Evolutionary conservation across 768 basidiomycete species (phyloP), one percentile per base, ranked within the genome.

Genomic region (Mycena rosella): DNA sequence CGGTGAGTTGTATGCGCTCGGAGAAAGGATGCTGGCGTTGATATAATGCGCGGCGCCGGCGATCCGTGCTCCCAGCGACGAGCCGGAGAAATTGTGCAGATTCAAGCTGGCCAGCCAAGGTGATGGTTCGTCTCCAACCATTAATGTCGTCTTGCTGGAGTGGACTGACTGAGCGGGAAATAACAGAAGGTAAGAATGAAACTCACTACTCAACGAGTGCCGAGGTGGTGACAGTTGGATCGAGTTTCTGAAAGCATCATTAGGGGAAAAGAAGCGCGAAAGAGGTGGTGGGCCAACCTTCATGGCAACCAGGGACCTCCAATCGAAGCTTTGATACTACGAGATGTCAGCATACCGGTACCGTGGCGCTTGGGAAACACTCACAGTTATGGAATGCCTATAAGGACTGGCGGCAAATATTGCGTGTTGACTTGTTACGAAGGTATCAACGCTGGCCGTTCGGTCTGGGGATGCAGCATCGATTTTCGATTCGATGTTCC

Each of bases 401-500:
- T 92, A 93, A n/a, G 85, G 83, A 63, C 90, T 92, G 17, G 78
- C 79, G 27, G 78, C 70, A 71, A 93, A 92, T 45, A 85, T 77
- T 11, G 83, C 85, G 71, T 90, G 83, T 72, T 93, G 91, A 36
- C 82, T 84, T 56, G 76, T 78, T 11, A 92, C 91, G 72, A 93
- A 93, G 58, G 87, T 87, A 20, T 86, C 79, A 20, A 88, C 88
- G 20, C 80, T 75, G 18, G 78, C 80, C 20, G 91, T 91, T 42
- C 81, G 80, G 68, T 86, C 83, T 7, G 86, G 83, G 56, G 80
- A 72, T n/a, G 76, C 81, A 5, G 91, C 80, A 67, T 92, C 84
- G 63, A 92, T 85, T 76, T 93, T 93, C 18, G 91, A 91, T 80
- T 95, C 94, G 68, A 95, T 90, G 74, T 94, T 94, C 86, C 89